phyloP scores from a whole-genome alignment of 345 rosid genomes.

The Gossypium australe region DNA sequence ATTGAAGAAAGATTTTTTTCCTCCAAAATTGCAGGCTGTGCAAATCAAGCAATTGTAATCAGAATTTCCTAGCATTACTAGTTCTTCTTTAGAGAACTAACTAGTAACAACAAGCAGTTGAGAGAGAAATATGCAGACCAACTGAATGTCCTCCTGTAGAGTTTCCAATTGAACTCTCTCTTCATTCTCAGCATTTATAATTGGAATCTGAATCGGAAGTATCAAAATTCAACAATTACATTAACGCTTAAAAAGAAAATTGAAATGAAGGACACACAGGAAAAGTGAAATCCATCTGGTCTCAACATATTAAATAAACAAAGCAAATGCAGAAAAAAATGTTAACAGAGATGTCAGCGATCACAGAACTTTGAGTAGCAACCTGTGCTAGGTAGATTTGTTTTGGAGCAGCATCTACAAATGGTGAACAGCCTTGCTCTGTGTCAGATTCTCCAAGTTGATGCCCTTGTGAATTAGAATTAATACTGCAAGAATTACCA shows the following conservation, averaged over 20 bases:
- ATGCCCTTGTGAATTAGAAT: constrained; percentile 23
- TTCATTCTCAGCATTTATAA: constrained; percentile 59
- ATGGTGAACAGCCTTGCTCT: constrained; percentile 22
- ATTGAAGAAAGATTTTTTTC: constrained; percentile 58
- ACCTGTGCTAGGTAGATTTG: constrained; percentile 90
- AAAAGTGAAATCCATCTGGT: background rate
- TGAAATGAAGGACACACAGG: background rate
- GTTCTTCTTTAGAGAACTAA: constrained; percentile 2
- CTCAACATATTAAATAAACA: constrained; percentile 12
- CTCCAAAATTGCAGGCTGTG: constrained; percentile 59
- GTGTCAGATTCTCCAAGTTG: constrained; percentile 14
- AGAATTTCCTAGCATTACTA: background rate
- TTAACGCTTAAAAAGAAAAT: background rate
- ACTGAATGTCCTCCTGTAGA: constrained; percentile 57
- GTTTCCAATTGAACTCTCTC: constrained; percentile 59
- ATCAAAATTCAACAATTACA: constrained; percentile 1
- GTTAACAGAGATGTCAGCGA: background rate
- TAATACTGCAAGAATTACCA: constrained; percentile 16
- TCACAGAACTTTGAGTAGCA: constrained; percentile 3
- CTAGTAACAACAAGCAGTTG: constrained; percentile 10
- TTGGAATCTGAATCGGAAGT: constrained; percentile 44
- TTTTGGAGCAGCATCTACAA: constrained; percentile 35
- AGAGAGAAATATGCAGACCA: constrained; percentile 30
- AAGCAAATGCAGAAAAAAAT: background rate
- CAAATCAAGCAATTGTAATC: constrained; percentile 17